These are phyloP conservation scores for Osmanthus fragrans DNA, from an alignment of 257 asterid species.

Conservation along the genomic window DNA sequence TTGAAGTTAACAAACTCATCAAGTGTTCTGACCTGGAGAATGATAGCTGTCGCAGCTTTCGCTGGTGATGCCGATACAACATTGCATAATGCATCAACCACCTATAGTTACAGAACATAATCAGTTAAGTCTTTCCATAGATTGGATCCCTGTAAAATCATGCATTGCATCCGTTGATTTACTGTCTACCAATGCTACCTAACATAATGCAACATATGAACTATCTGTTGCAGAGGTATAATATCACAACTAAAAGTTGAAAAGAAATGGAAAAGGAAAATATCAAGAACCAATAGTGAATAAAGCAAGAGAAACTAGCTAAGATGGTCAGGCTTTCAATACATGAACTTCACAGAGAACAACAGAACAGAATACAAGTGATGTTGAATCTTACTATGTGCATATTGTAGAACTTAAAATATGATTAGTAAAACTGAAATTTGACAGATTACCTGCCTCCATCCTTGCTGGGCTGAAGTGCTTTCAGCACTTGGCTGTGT, in stretches of 20 bases:
- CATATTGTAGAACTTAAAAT: neutral
- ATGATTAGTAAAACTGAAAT: neutral
- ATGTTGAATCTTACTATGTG: neutral
- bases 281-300: neutral
- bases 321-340: neutral
- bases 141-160: conserved; percentile 5
- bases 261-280: neutral
- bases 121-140: neutral
- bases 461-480: conserved; percentile 99
- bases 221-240: neutral
- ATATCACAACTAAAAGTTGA: neutral
- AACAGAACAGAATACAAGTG: neutral
- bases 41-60: conserved; percentile 94
- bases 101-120: conserved; percentile 47
- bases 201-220: neutral
- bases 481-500: conserved; percentile 89
- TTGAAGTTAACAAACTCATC: neutral
- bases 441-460: conserved; percentile 81
- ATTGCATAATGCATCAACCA: conserved; percentile 93
- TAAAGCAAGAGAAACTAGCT: neutral
- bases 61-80: conserved; percentile 93
- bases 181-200: neutral
- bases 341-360: neutral
- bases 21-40: conserved; percentile 78
- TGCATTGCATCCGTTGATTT: neutral